Evolutionary conservation across 371 early-diverging fungal species (phyloP).

Genomic region (Syncephalastrum contaminatum): DNA sequence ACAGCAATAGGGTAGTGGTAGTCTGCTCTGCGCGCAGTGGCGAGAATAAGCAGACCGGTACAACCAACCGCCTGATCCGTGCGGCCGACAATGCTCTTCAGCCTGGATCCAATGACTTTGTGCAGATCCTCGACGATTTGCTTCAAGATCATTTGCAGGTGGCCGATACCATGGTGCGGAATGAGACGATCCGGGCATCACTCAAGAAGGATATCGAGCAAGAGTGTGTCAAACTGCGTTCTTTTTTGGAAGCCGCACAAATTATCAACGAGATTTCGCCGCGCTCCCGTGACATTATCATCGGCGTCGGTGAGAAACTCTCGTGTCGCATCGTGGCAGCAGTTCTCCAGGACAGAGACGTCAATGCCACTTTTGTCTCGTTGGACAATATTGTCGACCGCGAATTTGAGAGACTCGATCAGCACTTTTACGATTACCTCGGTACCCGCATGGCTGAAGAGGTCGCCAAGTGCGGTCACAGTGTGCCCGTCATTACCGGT

Average conservation of each 20-base stretch:
- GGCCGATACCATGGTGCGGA: constrained; percentile 56
- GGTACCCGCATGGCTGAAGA: constrained; percentile 65
- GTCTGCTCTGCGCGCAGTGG: constrained; percentile 85
- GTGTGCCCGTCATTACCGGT: constrained; percentile 90
- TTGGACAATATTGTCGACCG: constrained; percentile 82
- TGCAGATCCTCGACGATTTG: constrained; percentile 79
- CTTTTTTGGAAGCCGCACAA: constrained; percentile 92
- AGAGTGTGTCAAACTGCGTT: constrained; percentile 76
- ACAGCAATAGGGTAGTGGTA: constrained; percentile 69
- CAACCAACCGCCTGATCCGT: constrained; percentile 70
- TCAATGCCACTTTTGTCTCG: constrained; percentile 83
- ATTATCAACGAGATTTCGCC: constrained; percentile 97
- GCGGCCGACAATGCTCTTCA: constrained; percentile 72
- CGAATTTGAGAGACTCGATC: constrained; percentile 83
- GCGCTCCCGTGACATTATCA: constrained; percentile 91
- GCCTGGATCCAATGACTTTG: constrained; percentile 59
- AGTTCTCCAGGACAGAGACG: constrained; percentile 73
- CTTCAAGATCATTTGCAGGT: constrained; percentile 80
- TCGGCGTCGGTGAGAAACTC: constrained; percentile 93
- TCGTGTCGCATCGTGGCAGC: constrained; percentile 89
- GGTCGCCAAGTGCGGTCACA: constrained; percentile 62
- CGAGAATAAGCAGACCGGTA: constrained; percentile 74
- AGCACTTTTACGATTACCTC: constrained; percentile 91
- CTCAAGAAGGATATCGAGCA: constrained; percentile 61
- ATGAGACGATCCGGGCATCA: constrained; percentile 50